Base-by-base conservation (phyloP, 257 asterid genomes). In the Primulina tabacum region DNA sequence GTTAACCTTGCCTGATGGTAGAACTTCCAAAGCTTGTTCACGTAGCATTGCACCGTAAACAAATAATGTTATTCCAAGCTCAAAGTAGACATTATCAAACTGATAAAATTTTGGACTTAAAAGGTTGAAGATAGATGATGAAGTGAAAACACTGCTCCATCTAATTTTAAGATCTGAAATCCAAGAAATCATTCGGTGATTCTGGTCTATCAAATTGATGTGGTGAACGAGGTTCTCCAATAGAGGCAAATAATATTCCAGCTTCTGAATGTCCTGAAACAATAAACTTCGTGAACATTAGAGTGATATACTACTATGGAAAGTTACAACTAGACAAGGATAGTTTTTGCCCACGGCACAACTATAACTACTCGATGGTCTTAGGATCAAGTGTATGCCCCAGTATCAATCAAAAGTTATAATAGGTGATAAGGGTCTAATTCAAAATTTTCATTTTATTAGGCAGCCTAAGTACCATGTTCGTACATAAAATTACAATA, bases 231-330 rank as follows among this genome's bases (percentile, higher is more conserved):
- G 77, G 83, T 83, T 87, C 70, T 79, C 89, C 60, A 89, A 64
- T 33, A 85, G 38, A 60, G 95, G 90, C 74, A 89, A 78, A 72
- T 87, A 89, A 18, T 33, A 57, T 78, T 89, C 96, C 86, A 89
- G 52, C 80, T 84, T 87, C 70, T 82, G 89, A 65, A 87, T 79
- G 67, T 82, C 88, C 96, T 88, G 79, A 8, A 69, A 69, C 60
- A 7, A 67, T 10, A 18, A 38, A 71, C 20, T 66, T 60, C 16
- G 60, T 37, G 35, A 50, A 74, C 47, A 38, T 53, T 6, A 4
- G 29, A 17, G 67, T 20, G 59, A 37, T 37, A 8, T 24, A 65
- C 64, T 65, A 30, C 10, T 2, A 33, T 4, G 16, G 40, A 7
- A 57, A 68, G 34, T 34, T 57, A 57, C 21, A 50, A 50, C 18